phyloP scores from a whole-genome alignment of 2,329 filamentous ascomycete species.

The Rosellinia necatrix region DNA sequence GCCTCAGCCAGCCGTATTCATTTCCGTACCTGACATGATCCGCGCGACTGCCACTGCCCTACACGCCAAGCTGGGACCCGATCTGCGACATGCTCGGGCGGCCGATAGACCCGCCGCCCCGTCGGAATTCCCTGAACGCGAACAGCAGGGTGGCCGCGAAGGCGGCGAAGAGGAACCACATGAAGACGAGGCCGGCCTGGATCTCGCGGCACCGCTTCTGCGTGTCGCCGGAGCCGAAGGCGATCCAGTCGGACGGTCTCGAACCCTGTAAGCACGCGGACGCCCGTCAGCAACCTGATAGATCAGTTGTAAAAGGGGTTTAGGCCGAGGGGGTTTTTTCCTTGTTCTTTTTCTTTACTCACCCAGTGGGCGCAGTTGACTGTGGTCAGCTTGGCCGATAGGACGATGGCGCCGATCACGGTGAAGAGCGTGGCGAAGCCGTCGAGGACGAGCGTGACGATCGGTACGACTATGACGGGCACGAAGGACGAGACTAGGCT shows the following conservation, averaged over 20 bases:
- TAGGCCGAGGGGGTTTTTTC: too few species aligned
- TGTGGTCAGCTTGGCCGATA: constrained; percentile 70
- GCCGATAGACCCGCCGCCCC: constrained; percentile 52
- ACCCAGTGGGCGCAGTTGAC: constrained; percentile 69
- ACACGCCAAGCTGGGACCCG: constrained; percentile 60
- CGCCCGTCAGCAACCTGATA: neutral
- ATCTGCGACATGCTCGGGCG: constrained; percentile 62
- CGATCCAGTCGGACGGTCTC: constrained; percentile 59
- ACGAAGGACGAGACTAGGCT: constrained; percentile 35
- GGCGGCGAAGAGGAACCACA: constrained; percentile 76
- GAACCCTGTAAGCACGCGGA: constrained; percentile 42
- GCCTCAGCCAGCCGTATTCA: neutral
- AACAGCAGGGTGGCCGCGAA: constrained; percentile 64
- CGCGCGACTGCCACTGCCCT: constrained; percentile 30
- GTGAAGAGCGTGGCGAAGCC: constrained; percentile 66
- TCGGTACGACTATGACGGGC: constrained; percentile 31
- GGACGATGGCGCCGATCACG: constrained; percentile 71
- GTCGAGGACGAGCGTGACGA: constrained; percentile 35
- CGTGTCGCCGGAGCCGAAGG: constrained; percentile 62
- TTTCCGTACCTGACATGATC: constrained; percentile 1
- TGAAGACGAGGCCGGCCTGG: constrained; percentile 74
- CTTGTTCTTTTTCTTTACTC: constrained; percentile 44
- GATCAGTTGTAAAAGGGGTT: too few species aligned
- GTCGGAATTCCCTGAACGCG: constrained; percentile 56
- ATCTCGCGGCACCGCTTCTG: constrained; percentile 73